Conservation (phyloP, 257 asterid species). For the Fraxinus excelsior region DNA sequence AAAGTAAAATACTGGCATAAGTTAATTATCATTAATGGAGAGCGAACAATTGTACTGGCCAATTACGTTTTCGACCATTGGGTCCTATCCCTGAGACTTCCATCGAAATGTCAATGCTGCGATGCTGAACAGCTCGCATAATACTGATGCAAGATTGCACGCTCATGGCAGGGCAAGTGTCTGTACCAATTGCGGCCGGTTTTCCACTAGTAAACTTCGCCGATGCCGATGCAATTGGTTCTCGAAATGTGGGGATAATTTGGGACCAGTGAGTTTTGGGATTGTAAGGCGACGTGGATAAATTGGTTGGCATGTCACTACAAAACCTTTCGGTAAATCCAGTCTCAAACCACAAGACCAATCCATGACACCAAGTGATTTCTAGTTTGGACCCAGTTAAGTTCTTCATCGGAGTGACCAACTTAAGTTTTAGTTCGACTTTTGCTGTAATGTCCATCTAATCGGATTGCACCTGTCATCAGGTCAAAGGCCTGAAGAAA, state of each 20-base stretch:
- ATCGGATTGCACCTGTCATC: constrained; percentile 67
- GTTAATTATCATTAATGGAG: constrained; percentile 28
- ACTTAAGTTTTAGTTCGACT: constrained; percentile 60
- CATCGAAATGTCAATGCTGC: constrained; percentile 89
- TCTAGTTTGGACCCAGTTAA: constrained; percentile 26
- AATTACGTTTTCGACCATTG: constrained; percentile 53
- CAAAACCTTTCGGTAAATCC: constrained; percentile 83
- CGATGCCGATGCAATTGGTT: constrained; percentile 71
- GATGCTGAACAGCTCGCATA: constrained; percentile 70
- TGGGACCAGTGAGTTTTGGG: constrained; percentile 94
- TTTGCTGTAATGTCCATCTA: constrained; percentile 83
- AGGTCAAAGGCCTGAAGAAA: constrained; percentile 76
- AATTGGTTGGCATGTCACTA: constrained; percentile 59
- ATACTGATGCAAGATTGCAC: constrained; percentile 71
- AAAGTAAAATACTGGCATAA: neutral
- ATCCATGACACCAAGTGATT: constrained; percentile 66
- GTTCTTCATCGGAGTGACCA: constrained; percentile 20
- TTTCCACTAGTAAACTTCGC: constrained; percentile 24
- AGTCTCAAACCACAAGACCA: constrained; percentile 88
- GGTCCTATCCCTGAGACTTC: constrained; percentile 56
- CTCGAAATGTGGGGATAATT: constrained; percentile 76
- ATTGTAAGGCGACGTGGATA: constrained; percentile 85
- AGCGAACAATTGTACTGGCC: constrained; percentile 74
- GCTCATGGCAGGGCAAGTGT: constrained; percentile 59
- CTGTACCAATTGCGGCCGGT: constrained; percentile 50